These are phyloP conservation scores for Paramecium sexaurelia DNA, from an alignment of 73 alveolate species.

Conservation along the genomic window DNA sequence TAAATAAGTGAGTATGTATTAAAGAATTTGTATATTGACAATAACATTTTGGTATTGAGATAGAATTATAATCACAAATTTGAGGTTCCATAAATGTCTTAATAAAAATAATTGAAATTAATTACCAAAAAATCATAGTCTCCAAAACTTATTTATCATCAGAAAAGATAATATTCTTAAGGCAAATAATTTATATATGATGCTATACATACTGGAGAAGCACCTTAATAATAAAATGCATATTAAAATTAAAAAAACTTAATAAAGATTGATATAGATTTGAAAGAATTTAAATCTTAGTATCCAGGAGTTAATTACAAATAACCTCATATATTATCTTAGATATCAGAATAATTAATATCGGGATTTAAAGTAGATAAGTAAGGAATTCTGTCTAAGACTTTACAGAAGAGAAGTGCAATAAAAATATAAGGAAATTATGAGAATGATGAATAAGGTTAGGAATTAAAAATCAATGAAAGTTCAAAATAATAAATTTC, in stretches of 20 bases:
- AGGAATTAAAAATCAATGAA: not conserved
- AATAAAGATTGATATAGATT: slow-evolving; percentile 40
- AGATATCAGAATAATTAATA: not conserved
- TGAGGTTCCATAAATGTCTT: not conserved
- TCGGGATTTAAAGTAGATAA: not conserved
- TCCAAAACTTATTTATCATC: not conserved
- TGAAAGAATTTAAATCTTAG: not conserved
- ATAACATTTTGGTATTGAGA: not conserved
- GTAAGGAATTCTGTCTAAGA: not conserved
- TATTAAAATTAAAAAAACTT: not conserved
- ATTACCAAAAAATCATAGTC: not conserved
- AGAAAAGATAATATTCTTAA: not conserved
- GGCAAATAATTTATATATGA: not conserved
- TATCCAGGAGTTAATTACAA: slow-evolving; percentile 23
- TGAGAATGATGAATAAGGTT: not conserved
- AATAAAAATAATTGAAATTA: not conserved
- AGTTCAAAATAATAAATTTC: not conserved
- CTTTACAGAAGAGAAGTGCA: not conserved
- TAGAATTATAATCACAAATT: not conserved
- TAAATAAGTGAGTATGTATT: not conserved
- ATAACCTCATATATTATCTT: not conserved
- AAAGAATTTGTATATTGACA: not conserved
- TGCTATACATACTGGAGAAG: not conserved
- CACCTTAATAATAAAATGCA: not conserved
- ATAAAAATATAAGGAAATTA: not conserved